phyloP scores from a whole-genome alignment of 2,329 filamentous ascomycete genomes.

The Trichoderma afroharzianum region DNA sequence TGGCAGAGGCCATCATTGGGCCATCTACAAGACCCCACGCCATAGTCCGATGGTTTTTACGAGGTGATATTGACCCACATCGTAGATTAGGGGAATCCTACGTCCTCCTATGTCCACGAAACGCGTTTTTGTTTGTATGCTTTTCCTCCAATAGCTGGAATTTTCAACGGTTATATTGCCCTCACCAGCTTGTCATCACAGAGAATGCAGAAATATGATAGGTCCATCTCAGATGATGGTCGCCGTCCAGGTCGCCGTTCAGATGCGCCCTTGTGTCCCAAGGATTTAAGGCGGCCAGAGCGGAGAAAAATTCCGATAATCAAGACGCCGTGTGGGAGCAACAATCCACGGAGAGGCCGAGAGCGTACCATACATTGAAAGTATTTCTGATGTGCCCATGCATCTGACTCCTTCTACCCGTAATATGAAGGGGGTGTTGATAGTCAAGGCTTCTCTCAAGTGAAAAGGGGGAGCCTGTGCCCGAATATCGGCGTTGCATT shows the following conservation, averaged over 20 bases:
- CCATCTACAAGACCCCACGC: neutral
- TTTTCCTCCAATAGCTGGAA: neutral
- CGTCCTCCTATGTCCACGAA: neutral
- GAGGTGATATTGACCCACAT: neutral
- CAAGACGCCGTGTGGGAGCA: neutral
- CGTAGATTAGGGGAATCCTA: neutral
- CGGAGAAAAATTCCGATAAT: neutral
- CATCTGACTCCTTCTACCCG: neutral
- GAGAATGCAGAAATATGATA: accelerated
- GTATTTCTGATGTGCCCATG: accelerated
- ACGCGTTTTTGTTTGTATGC: neutral
- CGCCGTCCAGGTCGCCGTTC: neutral
- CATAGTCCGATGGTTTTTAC: neutral
- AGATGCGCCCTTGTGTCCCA: neutral
- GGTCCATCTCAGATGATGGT: neutral
- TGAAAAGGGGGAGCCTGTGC: neutral
- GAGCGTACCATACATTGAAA: neutral
- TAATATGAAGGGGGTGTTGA: neutral
- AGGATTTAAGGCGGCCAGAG: neutral
- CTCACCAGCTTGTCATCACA: neutral
- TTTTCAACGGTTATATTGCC: neutral
- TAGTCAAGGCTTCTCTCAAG: neutral
- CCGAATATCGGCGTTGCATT: neutral
- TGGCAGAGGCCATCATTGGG: neutral
- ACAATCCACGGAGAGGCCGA: neutral